Conservation (phyloP, 768 basidiomycete species). For the Tephrocybe sp. region DNA sequence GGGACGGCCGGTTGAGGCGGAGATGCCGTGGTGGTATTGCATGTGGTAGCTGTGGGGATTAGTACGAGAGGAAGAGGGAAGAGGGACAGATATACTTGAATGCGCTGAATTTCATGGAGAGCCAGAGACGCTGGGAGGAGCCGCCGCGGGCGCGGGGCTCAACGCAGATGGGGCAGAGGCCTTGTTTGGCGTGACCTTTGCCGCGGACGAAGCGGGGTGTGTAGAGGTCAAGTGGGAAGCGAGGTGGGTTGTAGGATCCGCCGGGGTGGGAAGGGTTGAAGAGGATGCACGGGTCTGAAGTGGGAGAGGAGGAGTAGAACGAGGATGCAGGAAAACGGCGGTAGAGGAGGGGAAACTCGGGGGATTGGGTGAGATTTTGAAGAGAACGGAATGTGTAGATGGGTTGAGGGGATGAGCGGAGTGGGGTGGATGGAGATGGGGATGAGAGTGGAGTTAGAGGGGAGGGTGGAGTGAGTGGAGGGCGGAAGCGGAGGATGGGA, state of each 20-base stretch:
- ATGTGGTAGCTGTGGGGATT: conserved; percentile 63
- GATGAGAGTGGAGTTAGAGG: background rate
- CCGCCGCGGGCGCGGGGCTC: conserved; percentile 63
- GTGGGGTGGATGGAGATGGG: background rate
- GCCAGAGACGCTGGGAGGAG: conserved; percentile 61
- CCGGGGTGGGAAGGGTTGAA: conserved; percentile 37
- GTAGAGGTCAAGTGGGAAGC: conserved; percentile 64
- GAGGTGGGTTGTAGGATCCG: conserved; percentile 60
- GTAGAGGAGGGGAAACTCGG: conserved; percentile 62
- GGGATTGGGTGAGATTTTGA: conserved; percentile 36
- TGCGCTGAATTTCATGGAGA: conserved; percentile 77
- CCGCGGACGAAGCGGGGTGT: conserved; percentile 78
- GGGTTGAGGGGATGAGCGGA: background rate
- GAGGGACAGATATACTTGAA: conserved; percentile 59
- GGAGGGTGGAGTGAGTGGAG: background rate
- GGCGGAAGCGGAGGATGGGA: background rate
- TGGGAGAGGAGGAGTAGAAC: conserved; percentile 39
- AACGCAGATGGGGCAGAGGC: conserved; percentile 75
- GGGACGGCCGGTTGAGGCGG: conserved; percentile 61
- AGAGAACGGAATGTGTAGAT: conserved; percentile 45
- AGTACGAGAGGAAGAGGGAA: background rate
- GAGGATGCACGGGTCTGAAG: conserved; percentile 15
- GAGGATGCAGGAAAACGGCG: conserved; percentile 67
- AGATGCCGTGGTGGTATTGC: conserved; percentile 73
- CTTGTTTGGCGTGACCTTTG: conserved; percentile 63